These are phyloP conservation scores for Pleurotus ostreatus DNA, from an alignment of 768 basidiomycete species.

Conservation along the genomic window DNA sequence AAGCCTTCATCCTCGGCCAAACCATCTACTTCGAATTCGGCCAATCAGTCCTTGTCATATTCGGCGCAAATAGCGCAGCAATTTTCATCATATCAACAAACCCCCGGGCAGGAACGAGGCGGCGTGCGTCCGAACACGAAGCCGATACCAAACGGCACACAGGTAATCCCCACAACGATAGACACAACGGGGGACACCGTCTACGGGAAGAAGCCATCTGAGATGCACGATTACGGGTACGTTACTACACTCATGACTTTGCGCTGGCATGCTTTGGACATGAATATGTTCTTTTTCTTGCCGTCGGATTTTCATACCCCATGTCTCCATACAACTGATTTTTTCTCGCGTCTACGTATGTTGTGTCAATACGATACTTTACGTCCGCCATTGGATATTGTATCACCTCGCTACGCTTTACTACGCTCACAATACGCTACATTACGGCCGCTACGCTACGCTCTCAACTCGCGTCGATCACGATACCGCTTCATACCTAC, in stretches of 20 bases:
- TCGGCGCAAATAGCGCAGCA: slow-evolving; percentile 65
- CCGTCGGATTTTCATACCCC: neutral
- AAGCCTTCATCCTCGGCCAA: slow-evolving; percentile 23
- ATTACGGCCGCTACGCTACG: neutral
- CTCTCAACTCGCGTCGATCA: neutral
- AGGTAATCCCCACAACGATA: slow-evolving; percentile 25
- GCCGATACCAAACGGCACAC: slow-evolving; percentile 25
- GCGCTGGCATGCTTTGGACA: slow-evolving; percentile 9
- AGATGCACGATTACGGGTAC: slow-evolving; percentile 85
- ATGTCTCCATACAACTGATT: slow-evolving; percentile 7
- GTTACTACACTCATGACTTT: slow-evolving; percentile 22
- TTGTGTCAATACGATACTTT: slow-evolving; percentile 9
- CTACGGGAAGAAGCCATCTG: slow-evolving; percentile 59
- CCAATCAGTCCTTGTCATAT: slow-evolving; percentile 39
- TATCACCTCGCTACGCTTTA: slow-evolving; percentile 7
- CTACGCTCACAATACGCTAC: slow-evolving; percentile 16
- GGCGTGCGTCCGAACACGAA: slow-evolving; percentile 22
- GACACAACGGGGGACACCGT: slow-evolving; percentile 30
- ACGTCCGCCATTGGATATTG: slow-evolving; percentile 8
- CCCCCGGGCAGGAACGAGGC: slow-evolving; percentile 60
- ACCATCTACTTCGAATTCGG: slow-evolving; percentile 19
- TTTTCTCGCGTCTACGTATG: slow-evolving; percentile 2
- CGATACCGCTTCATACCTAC: slow-evolving; percentile 15
- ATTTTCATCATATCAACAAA: slow-evolving; percentile 61
- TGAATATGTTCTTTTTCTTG: slow-evolving; percentile 20